Evolutionary conservation across 352 stramenopile species (phyloP).

Genomic region (Blastocystis sp.): DNA sequence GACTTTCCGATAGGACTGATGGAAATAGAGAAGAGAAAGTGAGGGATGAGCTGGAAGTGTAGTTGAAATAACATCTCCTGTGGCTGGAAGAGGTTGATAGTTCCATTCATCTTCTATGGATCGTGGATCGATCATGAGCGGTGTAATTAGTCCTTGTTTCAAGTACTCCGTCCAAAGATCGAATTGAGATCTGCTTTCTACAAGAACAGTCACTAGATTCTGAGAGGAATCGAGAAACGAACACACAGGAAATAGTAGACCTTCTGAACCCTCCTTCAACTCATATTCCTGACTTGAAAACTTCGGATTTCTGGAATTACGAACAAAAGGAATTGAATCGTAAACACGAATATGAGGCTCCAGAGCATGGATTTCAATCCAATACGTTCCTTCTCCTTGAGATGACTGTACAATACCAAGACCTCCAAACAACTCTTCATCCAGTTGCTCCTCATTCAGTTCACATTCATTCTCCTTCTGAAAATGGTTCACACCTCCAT

Average conservation of each 20-base stretch:
- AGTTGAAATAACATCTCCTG: background rate
- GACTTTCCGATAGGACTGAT: background rate
- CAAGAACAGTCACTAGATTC: background rate
- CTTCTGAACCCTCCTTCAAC: background rate
- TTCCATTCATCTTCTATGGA: background rate
- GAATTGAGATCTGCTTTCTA: background rate
- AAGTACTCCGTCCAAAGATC: background rate
- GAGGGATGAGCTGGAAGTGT: constrained; percentile 45
- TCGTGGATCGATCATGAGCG: background rate
- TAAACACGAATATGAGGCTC: background rate
- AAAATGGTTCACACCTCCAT: background rate
- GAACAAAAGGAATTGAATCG: background rate
- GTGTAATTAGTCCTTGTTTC: background rate
- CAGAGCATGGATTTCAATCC: background rate
- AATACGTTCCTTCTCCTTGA: background rate
- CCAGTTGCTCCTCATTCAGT: background rate
- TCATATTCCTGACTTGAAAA: background rate
- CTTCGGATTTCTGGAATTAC: background rate
- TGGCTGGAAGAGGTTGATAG: background rate
- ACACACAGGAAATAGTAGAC: background rate
- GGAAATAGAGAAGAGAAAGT: constrained; percentile 10
- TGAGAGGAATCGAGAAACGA: background rate
- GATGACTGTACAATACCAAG: background rate
- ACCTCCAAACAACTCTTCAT: background rate
- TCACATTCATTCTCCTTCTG: background rate